phyloP scores from a whole-genome alignment of 176 grass and related monocot genomes.

The Ensete glaucum region DNA sequence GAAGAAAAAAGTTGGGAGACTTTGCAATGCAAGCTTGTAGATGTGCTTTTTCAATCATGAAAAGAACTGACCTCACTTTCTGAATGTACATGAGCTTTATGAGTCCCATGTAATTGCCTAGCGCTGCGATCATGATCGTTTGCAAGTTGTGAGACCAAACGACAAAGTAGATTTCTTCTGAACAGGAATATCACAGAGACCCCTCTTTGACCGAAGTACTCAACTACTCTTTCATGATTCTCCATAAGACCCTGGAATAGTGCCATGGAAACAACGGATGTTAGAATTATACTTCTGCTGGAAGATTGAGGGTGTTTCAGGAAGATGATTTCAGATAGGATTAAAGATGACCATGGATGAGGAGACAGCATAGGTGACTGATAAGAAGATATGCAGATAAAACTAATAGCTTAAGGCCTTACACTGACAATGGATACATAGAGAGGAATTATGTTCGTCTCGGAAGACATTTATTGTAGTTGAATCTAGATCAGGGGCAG shows the following conservation, averaged over 20 bases:
- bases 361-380: not conserved
- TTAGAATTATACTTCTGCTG: not conserved
- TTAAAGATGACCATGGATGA: not conserved
- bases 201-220: conserved; percentile 77
- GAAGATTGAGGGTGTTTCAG: conserved; percentile 3
- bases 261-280: conserved; percentile 10
- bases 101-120: conserved; percentile 92
- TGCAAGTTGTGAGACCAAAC: conserved; percentile 69
- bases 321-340: not conserved
- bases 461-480: too few species aligned
- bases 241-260: conserved; percentile 71
- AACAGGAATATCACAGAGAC: conserved; percentile 86
- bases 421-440: not conserved
- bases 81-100: conserved; percentile 74
- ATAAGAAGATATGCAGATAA: not conserved
- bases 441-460: not conserved
- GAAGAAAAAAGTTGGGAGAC: not conserved
- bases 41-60: too few species aligned
- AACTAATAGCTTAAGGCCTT: too few species aligned
- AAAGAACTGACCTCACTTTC: conserved; percentile 44
- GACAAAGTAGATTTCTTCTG: conserved; percentile 72
- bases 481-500: too few species aligned
- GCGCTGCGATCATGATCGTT: conserved; percentile 61
- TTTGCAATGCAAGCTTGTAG: not conserved
- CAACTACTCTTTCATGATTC: conserved; percentile 44